Evolutionary conservation across 2,329 filamentous ascomycete species (phyloP).

Genomic region (Trichoderma sp.): DNA sequence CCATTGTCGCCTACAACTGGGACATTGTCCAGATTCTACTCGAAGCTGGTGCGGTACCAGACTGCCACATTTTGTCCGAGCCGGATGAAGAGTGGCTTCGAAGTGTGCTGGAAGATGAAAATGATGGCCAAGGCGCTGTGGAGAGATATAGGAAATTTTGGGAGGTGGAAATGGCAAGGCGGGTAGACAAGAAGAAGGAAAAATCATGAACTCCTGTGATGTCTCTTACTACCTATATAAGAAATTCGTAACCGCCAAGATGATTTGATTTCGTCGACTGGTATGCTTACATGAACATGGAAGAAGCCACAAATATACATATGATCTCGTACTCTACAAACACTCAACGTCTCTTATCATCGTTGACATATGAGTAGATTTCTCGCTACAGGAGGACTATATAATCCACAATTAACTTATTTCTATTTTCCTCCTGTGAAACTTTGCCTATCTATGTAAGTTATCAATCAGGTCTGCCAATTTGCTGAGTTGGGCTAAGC

Average conservation of each 20-base stretch:
- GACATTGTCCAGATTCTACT: conserved; percentile 29
- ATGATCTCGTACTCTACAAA: not conserved
- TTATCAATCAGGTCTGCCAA: too few relatives aligned
- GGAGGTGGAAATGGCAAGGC: conserved; percentile 2
- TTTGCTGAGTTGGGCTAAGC: too few relatives aligned
- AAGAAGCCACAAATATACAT: not conserved
- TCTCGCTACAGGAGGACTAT: too few relatives aligned
- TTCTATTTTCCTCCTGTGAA: too few relatives aligned
- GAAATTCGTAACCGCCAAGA: too few relatives aligned
- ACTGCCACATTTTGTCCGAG: conserved; percentile 7
- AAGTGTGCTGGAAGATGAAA: conserved; percentile 4
- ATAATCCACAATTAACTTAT: too few relatives aligned
- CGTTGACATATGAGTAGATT: too few relatives aligned
- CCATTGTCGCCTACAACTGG: conserved; percentile 11
- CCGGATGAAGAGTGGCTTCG: conserved; percentile 19
- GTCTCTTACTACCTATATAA: too few relatives aligned
- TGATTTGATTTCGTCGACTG: not conserved
- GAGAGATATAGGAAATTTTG: conserved; percentile 24
- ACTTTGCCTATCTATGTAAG: too few relatives aligned
- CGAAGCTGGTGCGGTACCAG: conserved; percentile 22
- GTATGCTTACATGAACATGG: not conserved
- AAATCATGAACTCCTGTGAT: too few relatives aligned
- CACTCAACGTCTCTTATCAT: not conserved
- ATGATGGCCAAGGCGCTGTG: not conserved
- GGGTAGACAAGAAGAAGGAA: not conserved